These are phyloP conservation scores for Picochlorum costavermella DNA, from an alignment of 139 green algal species.

Conservation along the genomic window DNA sequence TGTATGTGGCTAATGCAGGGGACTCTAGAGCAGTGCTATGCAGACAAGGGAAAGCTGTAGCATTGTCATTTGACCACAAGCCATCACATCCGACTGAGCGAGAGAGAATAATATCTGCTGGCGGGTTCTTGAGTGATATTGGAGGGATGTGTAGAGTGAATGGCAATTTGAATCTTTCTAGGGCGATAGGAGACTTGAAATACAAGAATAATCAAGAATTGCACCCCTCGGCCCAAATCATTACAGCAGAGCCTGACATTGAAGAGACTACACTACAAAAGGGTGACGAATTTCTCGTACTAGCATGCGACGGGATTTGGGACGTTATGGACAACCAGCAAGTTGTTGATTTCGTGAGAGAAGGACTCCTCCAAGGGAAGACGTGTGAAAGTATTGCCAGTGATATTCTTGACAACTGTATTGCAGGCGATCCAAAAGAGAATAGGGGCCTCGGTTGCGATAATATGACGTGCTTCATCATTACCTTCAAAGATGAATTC, in stretches of 20 bases:
- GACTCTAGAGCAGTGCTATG: conserved; percentile 79
- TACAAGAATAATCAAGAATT: conserved; percentile 75
- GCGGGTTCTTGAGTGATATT: conserved; percentile 52
- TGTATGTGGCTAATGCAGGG: conserved; percentile 87
- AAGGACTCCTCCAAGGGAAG: conserved; percentile 42
- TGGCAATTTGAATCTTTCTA: conserved; percentile 89
- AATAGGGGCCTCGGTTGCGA: conserved; percentile 84
- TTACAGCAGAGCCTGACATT: conserved; percentile 76
- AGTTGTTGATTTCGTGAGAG: conserved; percentile 72
- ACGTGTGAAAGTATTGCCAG: conserved; percentile 40
- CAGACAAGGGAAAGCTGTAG: conserved; percentile 32
- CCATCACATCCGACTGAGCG: conserved; percentile 60
- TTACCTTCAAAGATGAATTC: conserved; percentile 27
- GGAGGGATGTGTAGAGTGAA: conserved; percentile 67
- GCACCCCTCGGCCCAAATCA: conserved; percentile 49
- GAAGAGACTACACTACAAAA: conserved; percentile 29
- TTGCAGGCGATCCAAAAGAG: conserved; percentile 73
- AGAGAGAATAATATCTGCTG: conserved; percentile 71
- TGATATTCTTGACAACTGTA: conserved; percentile 78
- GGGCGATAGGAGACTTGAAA: conserved; percentile 91
- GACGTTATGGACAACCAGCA: conserved; percentile 81
- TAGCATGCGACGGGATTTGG: conserved; percentile 91
- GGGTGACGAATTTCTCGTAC: conserved; percentile 82
- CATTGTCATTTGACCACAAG: conserved; percentile 77
- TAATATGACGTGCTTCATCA: conserved; percentile 75